Base-by-base conservation (phyloP, 768 basidiomycete genomes). In the Termitomyces sp. region DNA sequence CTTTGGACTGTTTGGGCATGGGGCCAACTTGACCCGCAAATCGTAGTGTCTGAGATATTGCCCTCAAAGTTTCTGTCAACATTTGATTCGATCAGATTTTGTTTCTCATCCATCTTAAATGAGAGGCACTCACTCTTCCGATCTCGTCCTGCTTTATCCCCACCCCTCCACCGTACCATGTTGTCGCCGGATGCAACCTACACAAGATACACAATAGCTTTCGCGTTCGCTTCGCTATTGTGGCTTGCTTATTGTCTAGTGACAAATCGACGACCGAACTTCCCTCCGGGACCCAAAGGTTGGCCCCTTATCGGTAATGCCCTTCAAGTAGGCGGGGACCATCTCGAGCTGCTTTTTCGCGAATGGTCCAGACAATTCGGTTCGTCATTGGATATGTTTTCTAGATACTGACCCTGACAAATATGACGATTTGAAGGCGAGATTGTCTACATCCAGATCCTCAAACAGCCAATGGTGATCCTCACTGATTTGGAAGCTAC, bases 381-480 rank as follows among this genome's bases (percentile, higher is more conserved):
- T 80, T 45, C 34, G 74, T 67, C 24, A 12, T 47, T 47, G 6
- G 21, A 7, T 40, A 30, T 38, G 24, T 48, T 2, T 24, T 26
- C 14, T 37, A 37, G 17, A 53, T 22, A 42, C 51, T 37, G 21
- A 32, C 26, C 51, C 51, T 35, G 44, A 35, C 17, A 30, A 37
- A 37, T 37, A 37, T 37, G 35, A 37, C 15, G 5, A 12, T 41
- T 21, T 28, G n/a, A 56, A 78, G 78, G 78, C 58, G 74, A 78
- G 55, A 62, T 80, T 51, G 59, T 79, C 35, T 69, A 75, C 54
- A 52, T 75, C 48, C 64, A 65, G 38, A 55, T 80, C 24, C 65
- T 83, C 24, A 73, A 76, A 22, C 74, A 76, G 51, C 71, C 75
- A 8, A 73, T 80, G 63, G 60, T 84, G 45, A 66, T 85, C 51